phyloP scores from a whole-genome alignment of 345 rosid species.

The Populus simonii region DNA sequence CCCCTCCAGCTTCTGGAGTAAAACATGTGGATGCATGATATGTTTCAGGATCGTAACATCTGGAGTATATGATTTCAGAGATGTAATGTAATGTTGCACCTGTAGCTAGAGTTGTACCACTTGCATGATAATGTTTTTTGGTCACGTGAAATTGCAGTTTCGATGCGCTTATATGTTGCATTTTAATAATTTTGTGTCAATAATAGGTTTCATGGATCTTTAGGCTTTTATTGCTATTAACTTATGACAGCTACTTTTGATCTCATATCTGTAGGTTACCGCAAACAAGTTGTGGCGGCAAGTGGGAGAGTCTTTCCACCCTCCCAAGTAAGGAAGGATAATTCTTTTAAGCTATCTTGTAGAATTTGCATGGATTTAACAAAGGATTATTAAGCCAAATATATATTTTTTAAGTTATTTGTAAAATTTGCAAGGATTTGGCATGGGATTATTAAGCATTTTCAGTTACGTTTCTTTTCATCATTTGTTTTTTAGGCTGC shows the following conservation, averaged over 20 bases:
- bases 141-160: not conserved
- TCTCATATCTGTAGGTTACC: constrained; percentile 60
- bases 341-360: not conserved
- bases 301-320: constrained; percentile 89
- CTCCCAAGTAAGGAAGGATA: constrained; percentile 67
- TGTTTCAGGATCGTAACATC: no score
- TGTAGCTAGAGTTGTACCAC: not conserved
- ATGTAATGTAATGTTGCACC: no score
- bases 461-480: not conserved
- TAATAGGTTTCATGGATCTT: not conserved
- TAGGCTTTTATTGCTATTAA: not conserved
- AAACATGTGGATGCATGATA: no score
- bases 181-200: not conserved
- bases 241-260: constrained; percentile 16
- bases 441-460: not conserved
- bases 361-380: not conserved
- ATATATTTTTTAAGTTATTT: not conserved
- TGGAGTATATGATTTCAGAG: no score
- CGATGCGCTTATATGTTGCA: not conserved
- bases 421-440: not conserved
- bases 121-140: not conserved
- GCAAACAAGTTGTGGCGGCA: constrained; percentile 74
- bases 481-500: not conserved
- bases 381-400: not conserved
- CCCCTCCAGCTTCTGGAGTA: no score